These are phyloP conservation scores for Rhizodiscina lignyota DNA, from an alignment of 495 filamentous ascomycete species.

Conservation along the genomic window DNA sequence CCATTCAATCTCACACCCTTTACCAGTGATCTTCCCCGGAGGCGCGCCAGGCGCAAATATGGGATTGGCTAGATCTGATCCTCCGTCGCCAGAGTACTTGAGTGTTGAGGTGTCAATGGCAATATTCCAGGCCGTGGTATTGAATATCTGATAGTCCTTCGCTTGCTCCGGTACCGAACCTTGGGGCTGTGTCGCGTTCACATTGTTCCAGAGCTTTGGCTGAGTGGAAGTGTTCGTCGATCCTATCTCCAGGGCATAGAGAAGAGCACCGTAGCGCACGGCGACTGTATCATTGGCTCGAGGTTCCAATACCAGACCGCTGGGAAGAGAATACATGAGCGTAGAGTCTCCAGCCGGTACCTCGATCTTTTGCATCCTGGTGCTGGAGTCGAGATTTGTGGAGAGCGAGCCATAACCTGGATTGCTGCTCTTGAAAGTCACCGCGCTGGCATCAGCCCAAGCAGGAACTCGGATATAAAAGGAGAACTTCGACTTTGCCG, in stretches of 20 bases:
- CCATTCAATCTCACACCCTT: slow-evolving; percentile 40
- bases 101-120: slow-evolving; percentile 32
- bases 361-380: slow-evolving; percentile 19
- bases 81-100: slow-evolving; percentile 11
- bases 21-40: slow-evolving; percentile 30
- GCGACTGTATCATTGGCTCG: slow-evolving; percentile 38
- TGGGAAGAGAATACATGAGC: not conserved
- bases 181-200: slow-evolving; percentile 4
- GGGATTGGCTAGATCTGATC: slow-evolving; percentile 23
- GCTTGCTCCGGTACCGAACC: slow-evolving; percentile 18
- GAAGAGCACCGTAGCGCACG: slow-evolving; percentile 34
- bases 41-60: slow-evolving; percentile 32
- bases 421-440: slow-evolving; percentile 4
- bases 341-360: slow-evolving; percentile 13
- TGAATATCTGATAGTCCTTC: slow-evolving; percentile 22
- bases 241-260: slow-evolving; percentile 38
- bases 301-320: slow-evolving; percentile 5
- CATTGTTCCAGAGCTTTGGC: slow-evolving; percentile 11
- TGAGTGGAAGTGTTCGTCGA: slow-evolving; percentile 13
- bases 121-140: slow-evolving; percentile 27
- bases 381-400: slow-evolving; percentile 9
- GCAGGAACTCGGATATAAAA: slow-evolving; percentile 33
- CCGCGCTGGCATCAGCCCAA: slow-evolving; percentile 23
- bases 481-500: slow-evolving; percentile 21
- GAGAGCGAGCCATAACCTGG: slow-evolving; percentile 3